Evolutionary conservation across 768 basidiomycete species (phyloP), one percentile per base, ranked within the genome.

Genomic region (Suillus clintonianus): DNA sequence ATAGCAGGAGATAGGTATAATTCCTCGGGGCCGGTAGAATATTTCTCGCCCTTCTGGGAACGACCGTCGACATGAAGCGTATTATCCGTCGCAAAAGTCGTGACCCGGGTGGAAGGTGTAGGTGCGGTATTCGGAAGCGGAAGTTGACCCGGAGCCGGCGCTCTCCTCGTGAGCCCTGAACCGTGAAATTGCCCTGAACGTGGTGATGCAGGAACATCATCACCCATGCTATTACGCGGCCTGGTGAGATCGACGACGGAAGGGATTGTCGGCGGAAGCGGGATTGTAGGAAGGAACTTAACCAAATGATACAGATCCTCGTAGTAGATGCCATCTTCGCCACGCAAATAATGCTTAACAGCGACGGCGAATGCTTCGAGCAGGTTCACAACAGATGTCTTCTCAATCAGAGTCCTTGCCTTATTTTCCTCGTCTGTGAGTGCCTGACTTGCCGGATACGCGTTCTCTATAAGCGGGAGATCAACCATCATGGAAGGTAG

Each of bases 221-320:
- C 36, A 43, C 22, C 54, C 8, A 7, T 45, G 37, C 14, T 42
- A 10, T 43, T 27, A 48, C 43, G 27, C 30, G 34, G 47, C 30
- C 41, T 32, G 8, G 43, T 47, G 27, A 78, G 57, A 64, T 83
- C 79, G 19, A 74, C 61, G 41, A 64, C 64, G 36, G 80, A 81
- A 41, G 78, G 85, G 60, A 85, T 74, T 37, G 85, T 84, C 2
- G 82, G 70, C 1, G 87, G 86, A 5, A 88, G 73, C 1, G 83
- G 81, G 67, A 88, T 89, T 13, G 85, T 78, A 4, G 90, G 89
- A n/a, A 92, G 81, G 72, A 86, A 89, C 71, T 89, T 91, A 71
- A 89, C 85, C 50, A 88, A 83, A 65, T 88, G 83, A 74, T 88
- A 90, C 17, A 90, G 75, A 71, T 90, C 88, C 57, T 64, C 55